A percentile compares a stretch with the other conserved stretches of the same genome.
phyloP scores from a whole-genome alignment of 208 protist genomes.

The Acanthamoeba healyi region DNA sequence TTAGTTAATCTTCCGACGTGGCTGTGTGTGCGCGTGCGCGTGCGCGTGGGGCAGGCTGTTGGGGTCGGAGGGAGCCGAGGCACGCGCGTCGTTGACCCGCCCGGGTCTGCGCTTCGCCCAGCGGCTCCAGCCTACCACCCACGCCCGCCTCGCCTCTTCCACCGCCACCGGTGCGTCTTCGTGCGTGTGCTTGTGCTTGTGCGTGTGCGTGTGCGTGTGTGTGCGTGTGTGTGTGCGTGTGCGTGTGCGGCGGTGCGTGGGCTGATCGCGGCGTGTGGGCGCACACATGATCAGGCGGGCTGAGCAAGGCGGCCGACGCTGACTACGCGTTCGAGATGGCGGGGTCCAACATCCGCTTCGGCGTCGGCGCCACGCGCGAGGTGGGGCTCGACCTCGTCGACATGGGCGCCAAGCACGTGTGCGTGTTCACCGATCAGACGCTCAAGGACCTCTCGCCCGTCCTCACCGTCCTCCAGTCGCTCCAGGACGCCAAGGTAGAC shows the following conservation, averaged over 20 bases:
- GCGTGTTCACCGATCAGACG: slow-evolving; percentile 6
- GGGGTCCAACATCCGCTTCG: slow-evolving; percentile 73
- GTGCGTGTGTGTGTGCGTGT: neutral
- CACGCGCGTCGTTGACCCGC: neutral
- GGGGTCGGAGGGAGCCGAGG: neutral
- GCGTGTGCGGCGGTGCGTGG: neutral
- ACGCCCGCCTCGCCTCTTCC: neutral
- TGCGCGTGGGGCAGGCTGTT: neutral
- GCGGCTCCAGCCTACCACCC: neutral
- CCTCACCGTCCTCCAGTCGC: slow-evolving; percentile 67
- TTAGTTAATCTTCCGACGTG: neutral
- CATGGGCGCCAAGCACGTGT: slow-evolving; percentile 59
- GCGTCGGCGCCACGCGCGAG: slow-evolving; percentile 72
- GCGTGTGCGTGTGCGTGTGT: too few relatives aligned
- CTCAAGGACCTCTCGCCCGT: slow-evolving; percentile 61
- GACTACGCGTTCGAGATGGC: slow-evolving; percentile 82
- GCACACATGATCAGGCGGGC: neutral
- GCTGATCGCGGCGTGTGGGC: too few relatives aligned
- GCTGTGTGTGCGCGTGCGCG: neutral
- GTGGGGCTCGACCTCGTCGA: slow-evolving; percentile 76
- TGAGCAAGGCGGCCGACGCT: neutral
- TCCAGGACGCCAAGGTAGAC: slow-evolving; percentile 72
- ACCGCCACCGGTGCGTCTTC: neutral
- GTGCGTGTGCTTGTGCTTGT: neutral
- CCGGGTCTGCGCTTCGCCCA: neutral